Evolutionary conservation across 805 yeast species (phyloP), one percentile per base, ranked within the genome.

Genomic region (Spathaspora gorwiae): DNA sequence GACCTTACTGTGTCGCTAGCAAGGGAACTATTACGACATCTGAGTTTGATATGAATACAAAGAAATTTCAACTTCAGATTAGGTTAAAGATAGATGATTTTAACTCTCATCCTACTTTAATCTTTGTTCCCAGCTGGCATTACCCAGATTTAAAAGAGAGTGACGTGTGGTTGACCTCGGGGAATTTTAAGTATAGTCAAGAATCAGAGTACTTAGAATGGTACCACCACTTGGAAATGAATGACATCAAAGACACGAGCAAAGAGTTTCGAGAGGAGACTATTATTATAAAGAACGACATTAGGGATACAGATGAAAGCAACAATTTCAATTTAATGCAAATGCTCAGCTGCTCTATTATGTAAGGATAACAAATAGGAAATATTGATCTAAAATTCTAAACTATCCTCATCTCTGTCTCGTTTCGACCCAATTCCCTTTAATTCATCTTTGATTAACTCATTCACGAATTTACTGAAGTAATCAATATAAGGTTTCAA

Each of bases 121-220:
- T 90, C 1, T 86, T 72, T 55, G 55, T 89, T 26, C 97, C 97
- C 0, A 71, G 70, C 26, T 75, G 81, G 72, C 96, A 90, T 60
- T 90, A 76, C 39, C 70, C 80, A 65, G 39, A 58, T 62, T 39
- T 79, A 70, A 45, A 73, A 68, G 47, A 68, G 73, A 61, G 59
- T 10, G 74, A 72, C 12, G 72, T 87, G 7, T 68, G 66, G 13
- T 66, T 80, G 11, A 70, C 81, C 3, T 66, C 80, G 1, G 95
- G 95, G 0, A 58, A 61, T 10, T 78, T 83, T 53, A 69, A 70
- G 39, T 75, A 75, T 51, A 78, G 81, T 54, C 68, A 72, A 15
- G 61, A 69, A 3, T 60, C 66, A 15, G 87, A 84, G 52, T 64
- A 78, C 30, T 60, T 89, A 37, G 83, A 78, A 54, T 89, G 97